Percentiles rank a stretch among this genome's conserved stretches.
Conservation (phyloP, 257 asterid genomes). For the Parsonsia alboflavescens region DNA sequence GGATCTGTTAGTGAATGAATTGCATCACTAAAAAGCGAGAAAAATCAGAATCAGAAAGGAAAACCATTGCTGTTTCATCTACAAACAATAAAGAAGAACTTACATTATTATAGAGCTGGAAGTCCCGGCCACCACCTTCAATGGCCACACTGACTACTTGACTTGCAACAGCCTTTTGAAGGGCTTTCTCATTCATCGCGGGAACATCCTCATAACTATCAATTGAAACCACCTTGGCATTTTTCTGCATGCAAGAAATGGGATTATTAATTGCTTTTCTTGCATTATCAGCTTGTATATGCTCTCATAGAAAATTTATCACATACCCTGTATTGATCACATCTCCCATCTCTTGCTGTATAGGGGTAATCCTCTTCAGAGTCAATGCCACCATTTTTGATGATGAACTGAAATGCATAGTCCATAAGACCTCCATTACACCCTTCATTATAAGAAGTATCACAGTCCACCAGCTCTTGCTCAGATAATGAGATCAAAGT, state of each 20-base stretch:
- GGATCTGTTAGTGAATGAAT: neutral
- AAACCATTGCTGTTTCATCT: neutral
- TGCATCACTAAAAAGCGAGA: neutral
- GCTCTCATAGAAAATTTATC: neutral
- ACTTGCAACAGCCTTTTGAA: constrained; percentile 45
- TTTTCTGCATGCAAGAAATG: constrained; percentile 40
- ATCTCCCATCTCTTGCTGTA: constrained; percentile 27
- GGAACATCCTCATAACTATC: constrained; percentile 58
- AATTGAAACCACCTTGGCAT: constrained; percentile 58
- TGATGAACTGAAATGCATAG: constrained; percentile 35
- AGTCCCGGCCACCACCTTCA: constrained; percentile 68
- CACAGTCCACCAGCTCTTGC: constrained; percentile 48
- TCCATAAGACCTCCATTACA: constrained; percentile 50
- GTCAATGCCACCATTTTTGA: constrained; percentile 40
- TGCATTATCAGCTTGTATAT: neutral
- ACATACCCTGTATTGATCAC: constrained; percentile 36
- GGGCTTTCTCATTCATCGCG: constrained; percentile 34
- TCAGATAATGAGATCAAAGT: constrained; percentile 32
- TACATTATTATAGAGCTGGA: constrained; percentile 58
- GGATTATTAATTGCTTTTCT: neutral
- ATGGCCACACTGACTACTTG: constrained; percentile 66
- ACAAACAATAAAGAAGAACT: constrained; percentile 5
- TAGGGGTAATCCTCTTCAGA: constrained; percentile 42
- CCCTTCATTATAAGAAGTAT: constrained; percentile 24
- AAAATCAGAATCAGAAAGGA: neutral